Base-by-base conservation (phyloP, 164 flowering plant genomes). In the Sedum album region DNA sequence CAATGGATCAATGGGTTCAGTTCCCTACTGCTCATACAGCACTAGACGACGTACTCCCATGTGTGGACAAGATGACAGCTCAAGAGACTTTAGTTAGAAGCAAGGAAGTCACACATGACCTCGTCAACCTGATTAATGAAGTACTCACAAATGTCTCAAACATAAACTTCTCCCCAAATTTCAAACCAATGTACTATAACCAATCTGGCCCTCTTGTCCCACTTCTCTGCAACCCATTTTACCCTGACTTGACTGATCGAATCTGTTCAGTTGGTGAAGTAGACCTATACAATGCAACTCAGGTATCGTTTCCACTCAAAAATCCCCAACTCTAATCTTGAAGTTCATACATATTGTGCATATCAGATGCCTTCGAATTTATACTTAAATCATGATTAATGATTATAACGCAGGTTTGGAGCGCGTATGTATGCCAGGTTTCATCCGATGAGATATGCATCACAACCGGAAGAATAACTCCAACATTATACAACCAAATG, bases 151-250 rank as follows among this genome's bases (percentile, higher is more conserved):
- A 71, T 17, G 71, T 78, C 60, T 20, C 75, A 30, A 81, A 79
- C 73, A 42, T 7, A 2, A 66, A 76, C 35, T 2, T 69, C 1
- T 74, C 78, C 0, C 72, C 77, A 0, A 25, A 33, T 10, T 23
- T 69, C 6, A 74, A 63, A 2, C 76, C 72, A 31, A 18, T 73
- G 21, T 73, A 74, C 35, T 71, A 69, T 61, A 79, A 78, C 65
- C 78, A 83, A 31, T 79, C 87, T 25, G 90, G 90, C 15, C 88
- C 90, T 1, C 46, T 70, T 55, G 73, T 84, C 31, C 90, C 90
- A 60, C 49, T 65, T 33, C 81, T 86, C 31, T 86, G 90, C 60
- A 79, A 80, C 63, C 90, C 85, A 1, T 77, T 69, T 35, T 66
- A 76, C 66, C 6, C 78, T 15, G 76, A 81, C 69, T 41, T 44